These are phyloP conservation scores for Salix purpurea DNA, from an alignment of 345 rosid species.

Conservation along the genomic window DNA sequence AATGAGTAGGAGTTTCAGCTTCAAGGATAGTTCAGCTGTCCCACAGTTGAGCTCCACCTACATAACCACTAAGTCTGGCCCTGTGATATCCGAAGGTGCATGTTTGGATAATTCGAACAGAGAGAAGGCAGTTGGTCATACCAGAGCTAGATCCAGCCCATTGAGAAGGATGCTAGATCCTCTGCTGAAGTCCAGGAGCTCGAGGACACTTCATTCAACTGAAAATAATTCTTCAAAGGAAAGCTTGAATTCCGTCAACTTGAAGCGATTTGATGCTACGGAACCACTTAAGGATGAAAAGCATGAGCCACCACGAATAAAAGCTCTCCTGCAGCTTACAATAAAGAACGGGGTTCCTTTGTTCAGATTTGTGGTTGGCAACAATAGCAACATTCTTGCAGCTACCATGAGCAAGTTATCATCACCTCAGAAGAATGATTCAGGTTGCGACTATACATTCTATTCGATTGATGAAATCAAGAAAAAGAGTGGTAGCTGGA, in stretches of 20 bases:
- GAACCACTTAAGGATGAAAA: slow-evolving; percentile 32
- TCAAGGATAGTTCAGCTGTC: slow-evolving; percentile 52
- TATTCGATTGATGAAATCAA: slow-evolving; percentile 62
- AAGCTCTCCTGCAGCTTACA: slow-evolving; percentile 60
- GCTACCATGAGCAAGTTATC: slow-evolving; percentile 53
- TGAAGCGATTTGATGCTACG: slow-evolving; percentile 17
- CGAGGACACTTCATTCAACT: slow-evolving; percentile 19
- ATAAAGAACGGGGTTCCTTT: slow-evolving; percentile 62
- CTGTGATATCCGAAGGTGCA: slow-evolving; percentile 38
- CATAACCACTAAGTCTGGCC: slow-evolving; percentile 53
- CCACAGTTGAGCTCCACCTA: slow-evolving; percentile 42
- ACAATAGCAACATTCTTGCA: slow-evolving; percentile 53
- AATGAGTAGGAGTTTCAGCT: slow-evolving; percentile 70
- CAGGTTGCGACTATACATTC: slow-evolving; percentile 44
- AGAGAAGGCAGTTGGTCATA: slow-evolving; percentile 34
- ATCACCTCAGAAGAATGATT: slow-evolving; percentile 38
- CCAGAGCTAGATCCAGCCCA: slow-evolving; percentile 65
- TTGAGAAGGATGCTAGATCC: slow-evolving; percentile 71
- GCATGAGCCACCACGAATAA: slow-evolving; percentile 31
- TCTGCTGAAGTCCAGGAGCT: slow-evolving; percentile 49
- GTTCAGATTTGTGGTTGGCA: slow-evolving; percentile 59
- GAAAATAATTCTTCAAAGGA: slow-evolving; percentile 38
- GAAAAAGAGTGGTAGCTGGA: slow-evolving; percentile 65
- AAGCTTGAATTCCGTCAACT: slow-evolving; percentile 29
- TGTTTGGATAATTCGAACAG: slow-evolving; percentile 32